These are phyloP conservation scores for Linnemannia zychae DNA, from an alignment of 192 early-diverging fungal species.

Conservation along the genomic window DNA sequence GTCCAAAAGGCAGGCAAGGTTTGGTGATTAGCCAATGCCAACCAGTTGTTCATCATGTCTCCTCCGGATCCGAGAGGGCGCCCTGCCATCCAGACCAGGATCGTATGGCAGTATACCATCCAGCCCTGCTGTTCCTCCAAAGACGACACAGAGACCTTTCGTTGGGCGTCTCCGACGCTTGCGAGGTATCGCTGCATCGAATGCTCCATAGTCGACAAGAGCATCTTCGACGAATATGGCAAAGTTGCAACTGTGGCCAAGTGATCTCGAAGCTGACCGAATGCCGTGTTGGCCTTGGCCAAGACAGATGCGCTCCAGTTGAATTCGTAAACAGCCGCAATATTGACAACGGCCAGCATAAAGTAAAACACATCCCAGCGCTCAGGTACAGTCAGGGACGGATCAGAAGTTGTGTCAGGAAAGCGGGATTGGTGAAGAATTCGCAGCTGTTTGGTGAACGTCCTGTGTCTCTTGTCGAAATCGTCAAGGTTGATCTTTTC, in stretches of 20 bases:
- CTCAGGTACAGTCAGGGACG: background rate
- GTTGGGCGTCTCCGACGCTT: conserved; percentile 11
- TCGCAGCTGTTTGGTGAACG: conserved; percentile 40
- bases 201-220: conserved; percentile 54
- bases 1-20: conserved; percentile 48
- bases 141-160: conserved; percentile 11
- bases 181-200: conserved; percentile 53
- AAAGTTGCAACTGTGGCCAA: conserved; percentile 41
- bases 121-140: conserved; percentile 53
- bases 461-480: conserved; percentile 54
- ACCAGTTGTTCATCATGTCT: conserved; percentile 40
- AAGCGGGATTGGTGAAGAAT: conserved; percentile 5
- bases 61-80: conserved; percentile 42
- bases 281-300: conserved; percentile 29
- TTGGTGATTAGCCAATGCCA: conserved; percentile 23
- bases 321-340: conserved; percentile 65
- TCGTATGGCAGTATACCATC: conserved; percentile 62
- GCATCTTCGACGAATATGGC: conserved; percentile 51
- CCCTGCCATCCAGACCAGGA: conserved; percentile 68
- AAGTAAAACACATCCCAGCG: conserved; percentile 63
- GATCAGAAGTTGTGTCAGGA: background rate
- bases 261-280: conserved; percentile 22
- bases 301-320: conserved; percentile 54
- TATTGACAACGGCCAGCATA: conserved; percentile 58
- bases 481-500: conserved; percentile 70